Base-by-base conservation (phyloP, 768 basidiomycete genomes). In the Leccinum subtestaceum region DNA sequence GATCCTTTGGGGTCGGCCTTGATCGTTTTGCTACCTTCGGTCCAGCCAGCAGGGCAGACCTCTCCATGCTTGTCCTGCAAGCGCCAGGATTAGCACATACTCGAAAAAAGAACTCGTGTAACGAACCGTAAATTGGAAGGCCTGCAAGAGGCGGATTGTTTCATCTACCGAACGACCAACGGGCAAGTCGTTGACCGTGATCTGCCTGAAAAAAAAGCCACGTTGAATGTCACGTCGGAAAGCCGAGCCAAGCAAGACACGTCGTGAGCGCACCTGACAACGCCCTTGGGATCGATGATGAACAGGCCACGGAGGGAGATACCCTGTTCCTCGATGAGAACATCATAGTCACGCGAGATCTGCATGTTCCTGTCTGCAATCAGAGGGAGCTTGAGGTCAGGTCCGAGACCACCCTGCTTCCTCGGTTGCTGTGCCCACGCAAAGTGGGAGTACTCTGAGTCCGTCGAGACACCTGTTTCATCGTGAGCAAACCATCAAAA, bases 91-190 rank as follows among this genome's bases (percentile, higher is more conserved):
- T 5, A 43, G 5, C 8, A 2, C 12, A 36, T 17, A 25, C 11
- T 55, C 9, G 2, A 10, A 50, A 27, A 53, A 51, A 51, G 31
- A 3, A 13, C 5, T 47, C 31, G 32, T 15, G 0, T 8, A 5
- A 77, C 85, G 45, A 69, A 91, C 90, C 12, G 85, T 85, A 74
- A 89, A 93, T 70, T 95, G 93, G 88, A 96, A 95, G 21, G 95
- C 95, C 75, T 95, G 87, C 76, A 97, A 78, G 52, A 97, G 85
- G 59, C 95, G 89, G 55, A 95, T 65, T 2, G 94, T 95, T 78
- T 97, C 95, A 38, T 94, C 93, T 55, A 96, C 94, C 3, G 92
- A 94, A 55, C 95, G 90, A n/a, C 95, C 95, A 52, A 96, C 93
- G 13, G 94, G 92, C 43, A 95, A 82, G 74, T 97, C 95, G 70